Base-by-base conservation (phyloP, 2,329 filamentous ascomycete genomes). In the Xylaria sp. region DNA sequence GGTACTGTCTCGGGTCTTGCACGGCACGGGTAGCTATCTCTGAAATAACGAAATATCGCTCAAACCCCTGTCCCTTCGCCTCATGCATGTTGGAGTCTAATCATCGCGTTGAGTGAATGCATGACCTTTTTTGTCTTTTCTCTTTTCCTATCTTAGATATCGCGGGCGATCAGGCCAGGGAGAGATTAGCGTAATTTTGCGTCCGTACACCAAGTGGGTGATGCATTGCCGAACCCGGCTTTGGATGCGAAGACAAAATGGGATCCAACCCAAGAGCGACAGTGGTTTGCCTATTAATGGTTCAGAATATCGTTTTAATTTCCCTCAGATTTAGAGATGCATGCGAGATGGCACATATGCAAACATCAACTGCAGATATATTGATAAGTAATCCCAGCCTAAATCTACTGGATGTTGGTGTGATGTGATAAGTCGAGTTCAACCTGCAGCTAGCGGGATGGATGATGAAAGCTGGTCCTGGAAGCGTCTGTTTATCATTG, bases 401-500 rank as follows among this genome's bases (percentile, higher is more conserved):
- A 13, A 49, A 44, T 36, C 59, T 13, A 59, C 33, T 68, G 59
- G 63, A 49, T 57, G 59, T 61, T 38, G 59, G 40, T n/a, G 40
- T n/a, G 17, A 44, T 66, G 69, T 71, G 66, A 71, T 62, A 31
- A 58, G 59, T 69, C 44, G 46, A 51, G 58, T 49, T 48, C n/a
- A 7, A 62, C 60, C 49, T 69, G 66, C 69, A 71, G 63, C 38
- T 68, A n/a, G 56, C 48, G 62, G 65, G 62, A 67, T 56, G 65
- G 42, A 68, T 28, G 23, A 23, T 48, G 57, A 59, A 68, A 68
- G 51, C 70, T 57, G 67, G 66, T 65, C 57, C 67, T 48, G 17
- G 38, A 40, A 54, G 46, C 42, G 48, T 13, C 20, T 36, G 57
- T 26, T 33, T 49, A 20, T 59, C 40, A 70, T 70, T 61, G 60